Evolutionary conservation across 352 stramenopile species (phyloP).

Genomic region (Pilasporangium apinafurcum): DNA sequence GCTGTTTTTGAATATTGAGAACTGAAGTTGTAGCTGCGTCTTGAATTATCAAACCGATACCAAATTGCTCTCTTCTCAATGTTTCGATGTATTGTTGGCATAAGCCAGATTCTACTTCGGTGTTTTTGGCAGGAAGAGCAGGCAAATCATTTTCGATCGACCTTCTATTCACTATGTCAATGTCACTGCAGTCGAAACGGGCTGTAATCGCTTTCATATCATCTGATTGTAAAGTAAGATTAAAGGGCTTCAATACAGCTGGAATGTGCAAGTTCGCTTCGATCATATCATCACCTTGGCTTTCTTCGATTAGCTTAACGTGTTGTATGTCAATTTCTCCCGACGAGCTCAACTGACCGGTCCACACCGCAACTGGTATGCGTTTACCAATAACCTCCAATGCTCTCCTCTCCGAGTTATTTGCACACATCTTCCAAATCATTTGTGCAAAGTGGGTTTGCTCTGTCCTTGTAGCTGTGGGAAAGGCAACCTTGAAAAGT

Average conservation of each 20-base stretch:
- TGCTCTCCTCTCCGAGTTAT: slow-evolving; percentile 19
- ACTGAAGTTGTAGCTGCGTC: slow-evolving; percentile 52
- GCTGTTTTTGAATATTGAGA: slow-evolving; percentile 66
- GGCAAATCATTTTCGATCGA: neutral
- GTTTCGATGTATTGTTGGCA: slow-evolving; percentile 54
- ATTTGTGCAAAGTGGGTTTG: slow-evolving; percentile 12
- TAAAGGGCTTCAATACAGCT: too few species aligned
- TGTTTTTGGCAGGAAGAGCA: neutral
- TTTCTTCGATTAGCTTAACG: slow-evolving; percentile 11
- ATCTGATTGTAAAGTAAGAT: too few species aligned
- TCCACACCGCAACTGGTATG: neutral
- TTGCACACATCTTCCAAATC: slow-evolving; percentile 26
- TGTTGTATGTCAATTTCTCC: slow-evolving; percentile 4
- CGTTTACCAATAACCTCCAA: slow-evolving; percentile 16
- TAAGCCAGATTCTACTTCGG: neutral
- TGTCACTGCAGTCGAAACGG: too few species aligned
- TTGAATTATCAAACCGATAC: slow-evolving; percentile 59
- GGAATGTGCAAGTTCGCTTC: too few species aligned
- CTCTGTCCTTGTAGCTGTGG: slow-evolving; percentile 1
- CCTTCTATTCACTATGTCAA: too few species aligned
- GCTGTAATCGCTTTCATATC: too few species aligned
- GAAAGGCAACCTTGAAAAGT: slow-evolving; percentile 17
- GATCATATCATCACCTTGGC: too few species aligned
- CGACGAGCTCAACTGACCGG: neutral
- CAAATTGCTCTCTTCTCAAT: slow-evolving; percentile 71